Percentiles rank a stretch among this genome's conserved stretches.
Conservation (phyloP, 2,329 filamentous ascomycete genomes). For the Nannizzia gypsea region DNA sequence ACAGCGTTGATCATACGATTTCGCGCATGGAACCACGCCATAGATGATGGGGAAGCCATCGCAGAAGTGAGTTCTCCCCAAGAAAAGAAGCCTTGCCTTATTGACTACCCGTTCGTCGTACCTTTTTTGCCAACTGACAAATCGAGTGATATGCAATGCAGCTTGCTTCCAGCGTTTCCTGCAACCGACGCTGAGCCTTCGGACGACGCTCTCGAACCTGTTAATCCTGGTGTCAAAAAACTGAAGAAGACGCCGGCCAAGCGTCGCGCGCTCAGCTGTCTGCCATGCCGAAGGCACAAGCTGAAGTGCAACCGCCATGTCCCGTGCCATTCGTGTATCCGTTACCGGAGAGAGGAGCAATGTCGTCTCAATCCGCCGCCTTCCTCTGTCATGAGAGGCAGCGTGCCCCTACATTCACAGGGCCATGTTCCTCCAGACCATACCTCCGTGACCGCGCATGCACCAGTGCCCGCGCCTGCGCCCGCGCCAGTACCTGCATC, state of each 20-base stretch:
- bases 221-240: background rate
- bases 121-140: background rate
- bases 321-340: constrained; percentile 23
- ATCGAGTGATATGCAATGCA: background rate
- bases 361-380: constrained; percentile 23
- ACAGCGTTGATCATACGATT: background rate
- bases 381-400: constrained; percentile 13
- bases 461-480: background rate
- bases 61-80: background rate
- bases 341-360: constrained; percentile 22
- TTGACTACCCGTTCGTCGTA: background rate
- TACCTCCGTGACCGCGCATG: background rate
- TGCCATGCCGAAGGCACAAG: constrained; percentile 24
- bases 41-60: constrained; percentile 6
- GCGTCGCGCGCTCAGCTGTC: constrained; percentile 20
- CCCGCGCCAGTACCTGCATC: background rate
- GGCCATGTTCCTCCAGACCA: background rate
- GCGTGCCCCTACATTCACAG: background rate
- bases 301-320: constrained; percentile 24
- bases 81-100: background rate
- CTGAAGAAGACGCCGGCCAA: constrained; percentile 9
- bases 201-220: background rate
- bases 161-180: background rate
- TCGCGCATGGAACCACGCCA: constrained; percentile 1
- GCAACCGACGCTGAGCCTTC: constrained; percentile 1